phyloP scores from a whole-genome alignment of 139 green algal genomes.

The Chlorella sp. region DNA sequence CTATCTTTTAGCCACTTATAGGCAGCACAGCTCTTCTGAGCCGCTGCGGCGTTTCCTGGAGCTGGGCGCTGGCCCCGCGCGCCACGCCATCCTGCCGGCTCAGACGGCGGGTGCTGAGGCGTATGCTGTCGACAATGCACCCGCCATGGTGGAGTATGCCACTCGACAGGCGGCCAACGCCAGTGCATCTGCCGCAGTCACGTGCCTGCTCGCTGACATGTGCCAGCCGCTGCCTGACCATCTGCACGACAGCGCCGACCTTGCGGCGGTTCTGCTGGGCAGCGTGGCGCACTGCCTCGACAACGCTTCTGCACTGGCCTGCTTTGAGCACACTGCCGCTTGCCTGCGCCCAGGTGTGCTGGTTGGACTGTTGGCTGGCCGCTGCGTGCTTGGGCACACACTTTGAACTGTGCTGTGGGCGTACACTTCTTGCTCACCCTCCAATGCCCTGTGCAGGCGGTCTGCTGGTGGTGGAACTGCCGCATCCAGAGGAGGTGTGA shows the following conservation, averaged over 20 bases:
- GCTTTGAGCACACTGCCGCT: constrained; percentile 35
- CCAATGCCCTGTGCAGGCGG: constrained; percentile 5
- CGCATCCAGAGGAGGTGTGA: constrained; percentile 34
- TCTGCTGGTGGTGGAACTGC: constrained; percentile 39
- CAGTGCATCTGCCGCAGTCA: background rate
- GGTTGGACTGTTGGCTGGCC: background rate
- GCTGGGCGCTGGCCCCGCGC: constrained; percentile 33
- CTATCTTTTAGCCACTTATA: background rate
- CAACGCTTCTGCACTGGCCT: constrained; percentile 34
- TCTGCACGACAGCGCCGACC: constrained; percentile 20
- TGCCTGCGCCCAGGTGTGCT: background rate
- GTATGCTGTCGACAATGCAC: constrained; percentile 23
- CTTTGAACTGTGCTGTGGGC: background rate
- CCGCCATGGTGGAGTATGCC: constrained; percentile 32
- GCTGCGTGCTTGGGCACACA: background rate
- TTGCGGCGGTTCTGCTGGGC: constrained; percentile 35
- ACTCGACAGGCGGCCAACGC: background rate
- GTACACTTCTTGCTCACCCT: background rate
- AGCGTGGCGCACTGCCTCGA: constrained; percentile 37
- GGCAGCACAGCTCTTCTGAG: constrained; percentile 17
- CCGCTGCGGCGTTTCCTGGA: constrained; percentile 28
- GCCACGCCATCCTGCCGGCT: constrained; percentile 18
- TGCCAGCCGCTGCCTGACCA: constrained; percentile 2
- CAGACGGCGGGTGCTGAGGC: background rate
- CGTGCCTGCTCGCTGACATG: too few relatives aligned